Conservation (phyloP, 169 alveolate species). For the Eimeria maxima region DNA sequence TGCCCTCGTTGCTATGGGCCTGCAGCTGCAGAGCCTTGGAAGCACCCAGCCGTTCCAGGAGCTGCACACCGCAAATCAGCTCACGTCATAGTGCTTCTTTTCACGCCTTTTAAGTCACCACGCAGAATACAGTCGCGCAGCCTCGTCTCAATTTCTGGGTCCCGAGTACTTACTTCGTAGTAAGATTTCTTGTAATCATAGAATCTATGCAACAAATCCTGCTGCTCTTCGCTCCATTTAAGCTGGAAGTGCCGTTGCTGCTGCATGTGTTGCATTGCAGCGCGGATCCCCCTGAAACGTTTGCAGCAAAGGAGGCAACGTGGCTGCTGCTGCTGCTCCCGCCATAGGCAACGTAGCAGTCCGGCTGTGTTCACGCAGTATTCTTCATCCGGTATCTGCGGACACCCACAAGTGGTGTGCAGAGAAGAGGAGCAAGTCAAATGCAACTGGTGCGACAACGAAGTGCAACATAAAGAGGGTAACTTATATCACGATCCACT, state of each 20-base stretch:
- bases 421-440: background rate
- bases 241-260: slow-evolving; percentile 79
- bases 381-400: slow-evolving; percentile 65
- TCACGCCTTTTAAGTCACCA: background rate
- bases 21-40: background rate
- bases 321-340: slow-evolving; percentile 78
- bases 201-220: slow-evolving; percentile 29
- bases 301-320: slow-evolving; percentile 64
- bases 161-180: background rate
- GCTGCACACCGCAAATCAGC: slow-evolving; percentile 27
- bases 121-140: background rate
- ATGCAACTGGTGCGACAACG: background rate
- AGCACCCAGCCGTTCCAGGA: slow-evolving; percentile 24
- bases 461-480: slow-evolving; percentile 11
- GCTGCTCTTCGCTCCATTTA: slow-evolving; percentile 72
- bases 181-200: slow-evolving; percentile 59
- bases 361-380: slow-evolving; percentile 49
- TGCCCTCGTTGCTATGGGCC: background rate
- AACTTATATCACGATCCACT: background rate
- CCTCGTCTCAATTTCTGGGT: background rate
- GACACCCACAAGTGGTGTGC: background rate
- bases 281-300: slow-evolving; percentile 50
- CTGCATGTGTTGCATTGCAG: slow-evolving; percentile 76
- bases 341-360: slow-evolving; percentile 56
- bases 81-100: background rate